These are phyloP conservation scores for Asterochloris sp. DNA, from an alignment of 139 green algal species.

Conservation along the genomic window DNA sequence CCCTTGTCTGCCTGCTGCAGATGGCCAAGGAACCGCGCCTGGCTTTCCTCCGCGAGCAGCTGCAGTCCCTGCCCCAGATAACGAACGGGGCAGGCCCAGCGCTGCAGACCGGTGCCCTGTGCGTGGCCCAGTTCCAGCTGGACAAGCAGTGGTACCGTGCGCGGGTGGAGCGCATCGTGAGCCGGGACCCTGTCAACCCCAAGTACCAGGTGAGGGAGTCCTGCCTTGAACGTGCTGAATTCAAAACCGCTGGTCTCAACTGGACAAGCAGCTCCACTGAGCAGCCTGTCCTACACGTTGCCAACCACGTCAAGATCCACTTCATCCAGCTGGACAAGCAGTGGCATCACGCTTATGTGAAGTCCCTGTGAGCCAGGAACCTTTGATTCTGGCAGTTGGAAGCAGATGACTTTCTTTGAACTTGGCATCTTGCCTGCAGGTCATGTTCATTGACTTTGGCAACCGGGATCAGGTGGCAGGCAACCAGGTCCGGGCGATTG, in stretches of 20 bases:
- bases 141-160: slow-evolving; percentile 81
- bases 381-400: background rate
- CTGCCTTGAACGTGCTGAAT: too few relatives aligned
- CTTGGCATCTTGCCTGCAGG: background rate
- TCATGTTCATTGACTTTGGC: slow-evolving; percentile 93
- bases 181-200: slow-evolving; percentile 29
- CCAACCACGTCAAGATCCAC: too few relatives aligned
- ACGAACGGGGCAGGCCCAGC: slow-evolving; percentile 21
- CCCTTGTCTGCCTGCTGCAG: slow-evolving; percentile 6
- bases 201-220: slow-evolving; percentile 13
- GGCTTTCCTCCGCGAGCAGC: slow-evolving; percentile 67
- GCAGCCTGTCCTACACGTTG: too few relatives aligned
- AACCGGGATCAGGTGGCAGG: slow-evolving; percentile 68
- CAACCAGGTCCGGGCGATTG: slow-evolving; percentile 50
- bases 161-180: slow-evolving; percentile 26
- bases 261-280: too few relatives aligned
- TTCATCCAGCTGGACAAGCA: slow-evolving; percentile 68
- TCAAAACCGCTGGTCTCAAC: too few relatives aligned
- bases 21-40: slow-evolving; percentile 54
- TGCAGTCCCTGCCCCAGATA: slow-evolving; percentile 36
- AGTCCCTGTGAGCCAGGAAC: slow-evolving; percentile 31
- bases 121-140: slow-evolving; percentile 64
- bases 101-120: slow-evolving; percentile 57
- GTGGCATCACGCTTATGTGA: slow-evolving; percentile 67
- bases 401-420: too few relatives aligned